phyloP scores from a whole-genome alignment of 179 eudicot genomes.

The Amaranthus tricolor region DNA sequence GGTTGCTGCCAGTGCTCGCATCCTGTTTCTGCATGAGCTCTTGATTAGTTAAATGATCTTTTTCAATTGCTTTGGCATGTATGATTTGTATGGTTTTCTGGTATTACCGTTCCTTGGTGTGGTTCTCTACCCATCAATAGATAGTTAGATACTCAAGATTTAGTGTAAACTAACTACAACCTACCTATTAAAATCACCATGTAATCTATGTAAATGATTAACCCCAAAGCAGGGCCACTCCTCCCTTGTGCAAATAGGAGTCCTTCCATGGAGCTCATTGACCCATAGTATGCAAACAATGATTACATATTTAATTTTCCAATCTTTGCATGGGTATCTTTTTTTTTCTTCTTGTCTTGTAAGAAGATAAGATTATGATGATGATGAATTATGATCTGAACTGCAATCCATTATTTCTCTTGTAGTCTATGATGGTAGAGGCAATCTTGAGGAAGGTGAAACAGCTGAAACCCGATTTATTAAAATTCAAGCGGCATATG shows the following conservation, averaged over 20 bases:
- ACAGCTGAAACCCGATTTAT: constrained; percentile 94
- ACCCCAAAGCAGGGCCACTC: background rate
- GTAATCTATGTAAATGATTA: background rate
- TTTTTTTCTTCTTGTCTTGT: background rate
- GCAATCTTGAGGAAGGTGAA: constrained; percentile 91
- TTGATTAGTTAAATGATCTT: constrained; percentile 5
- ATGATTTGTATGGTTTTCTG: background rate
- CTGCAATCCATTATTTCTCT: constrained; percentile 10
- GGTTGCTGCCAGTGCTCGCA: constrained; percentile 12
- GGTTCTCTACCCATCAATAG: background rate
- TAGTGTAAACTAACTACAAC: background rate
- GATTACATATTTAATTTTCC: background rate
- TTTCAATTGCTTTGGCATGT: background rate
- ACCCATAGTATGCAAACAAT: background rate
- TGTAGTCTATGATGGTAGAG: constrained; percentile 91
- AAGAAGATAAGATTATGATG: background rate
- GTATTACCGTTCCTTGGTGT: background rate
- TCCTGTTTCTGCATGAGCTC: constrained; percentile 11
- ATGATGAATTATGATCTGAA: constrained; percentile 12
- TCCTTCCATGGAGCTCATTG: background rate
- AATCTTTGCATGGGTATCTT: background rate
- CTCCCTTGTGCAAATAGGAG: background rate
- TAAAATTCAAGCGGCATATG: constrained; percentile 98
- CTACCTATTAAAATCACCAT: background rate
- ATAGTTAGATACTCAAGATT: background rate